Evolutionary conservation across 2,329 filamentous ascomycete genomes (phyloP), one percentile per base, ranked within the genome.

Genomic region (Penicillium vulpinum): DNA sequence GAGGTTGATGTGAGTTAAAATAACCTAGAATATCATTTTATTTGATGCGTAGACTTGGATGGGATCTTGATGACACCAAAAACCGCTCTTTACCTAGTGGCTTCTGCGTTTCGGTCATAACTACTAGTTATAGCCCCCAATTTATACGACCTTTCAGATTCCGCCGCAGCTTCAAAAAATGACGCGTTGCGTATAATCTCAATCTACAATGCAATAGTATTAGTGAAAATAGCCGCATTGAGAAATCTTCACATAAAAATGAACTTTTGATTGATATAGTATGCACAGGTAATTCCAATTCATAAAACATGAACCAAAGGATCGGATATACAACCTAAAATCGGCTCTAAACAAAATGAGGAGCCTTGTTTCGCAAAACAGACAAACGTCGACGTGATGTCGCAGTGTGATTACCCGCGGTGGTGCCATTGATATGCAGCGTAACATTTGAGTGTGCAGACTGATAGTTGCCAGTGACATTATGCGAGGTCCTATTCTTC

Each of bases 351-450:
- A 56, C 46, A 35, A 51, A 29, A 22, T 54, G 50, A 10, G 54
- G n/a, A n/a, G 29, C 31, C 5, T 63, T 56, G 41, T 56, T 63
- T 13, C 64, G 63, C 62, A 66, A 50, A 28, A 63, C 56, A 52
- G 64, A 66, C 44, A 66, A 35, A 41, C 60, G 62, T n/a, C 64
- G 56, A 44, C 60, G 58, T n/a, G 60, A 54, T 15, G 64, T 40
- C 45, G 56, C 44, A 33, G 62, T 62, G 1, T n/a, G 57, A 41
- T 63, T 63, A 4, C 43, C 56, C 3, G 56, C 33, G 1, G 33
- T 39, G 44, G 63, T 66, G 4, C 50, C 59, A 58, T 67, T 66
- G 9, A 36, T 43, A 11, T 29, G 48, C 41, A 57, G 8, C 15
- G 54, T 59, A 8, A 26, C 43, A 49, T 63, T 58, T 7, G 54